Evolutionary conservation across 352 stramenopile genomes (phyloP).

Genomic region (Globisporangium middletonii): DNA sequence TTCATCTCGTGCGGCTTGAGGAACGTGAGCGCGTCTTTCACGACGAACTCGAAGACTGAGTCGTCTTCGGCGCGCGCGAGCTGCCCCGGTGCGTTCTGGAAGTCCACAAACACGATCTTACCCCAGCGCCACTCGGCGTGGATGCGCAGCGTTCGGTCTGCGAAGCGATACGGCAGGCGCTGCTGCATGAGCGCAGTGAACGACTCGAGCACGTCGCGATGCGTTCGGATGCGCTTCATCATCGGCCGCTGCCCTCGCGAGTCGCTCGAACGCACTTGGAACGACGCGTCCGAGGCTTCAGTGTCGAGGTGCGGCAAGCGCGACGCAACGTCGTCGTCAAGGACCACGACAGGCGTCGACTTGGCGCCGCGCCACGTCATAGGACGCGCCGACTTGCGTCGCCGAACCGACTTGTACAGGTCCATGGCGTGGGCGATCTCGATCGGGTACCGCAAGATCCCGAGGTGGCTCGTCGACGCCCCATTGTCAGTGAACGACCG

Average conservation of each 20-base stretch:
- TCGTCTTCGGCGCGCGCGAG: conserved; percentile 6
- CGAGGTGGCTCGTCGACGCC: background rate
- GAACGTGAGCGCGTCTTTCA: conserved; percentile 10
- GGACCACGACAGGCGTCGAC: conserved; percentile 3
- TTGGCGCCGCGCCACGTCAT: background rate
- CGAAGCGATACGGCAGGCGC: conserved; percentile 5
- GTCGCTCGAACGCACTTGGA: background rate
- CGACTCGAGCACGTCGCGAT: background rate
- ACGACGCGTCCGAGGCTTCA: background rate
- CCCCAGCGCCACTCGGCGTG: conserved; percentile 21
- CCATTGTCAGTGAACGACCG: background rate
- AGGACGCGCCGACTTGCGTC: background rate
- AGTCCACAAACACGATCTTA: conserved; percentile 20
- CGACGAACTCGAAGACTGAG: conserved; percentile 9
- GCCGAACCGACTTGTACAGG: conserved; percentile 2
- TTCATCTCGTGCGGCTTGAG: conserved; percentile 10
- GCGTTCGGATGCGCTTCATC: background rate
- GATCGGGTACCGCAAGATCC: conserved; percentile 3
- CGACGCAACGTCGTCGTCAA: conserved; percentile 4
- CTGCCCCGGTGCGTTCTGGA: conserved; percentile 3
- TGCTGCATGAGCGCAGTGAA: background rate
- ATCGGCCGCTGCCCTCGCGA: background rate
- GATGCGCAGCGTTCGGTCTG: conserved; percentile 13
- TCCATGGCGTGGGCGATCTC: conserved; percentile 14
- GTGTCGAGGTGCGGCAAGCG: background rate